Evolutionary conservation across 1,139 yeast species (phyloP).

Genomic region (Yamadazyma friedrichii): DNA sequence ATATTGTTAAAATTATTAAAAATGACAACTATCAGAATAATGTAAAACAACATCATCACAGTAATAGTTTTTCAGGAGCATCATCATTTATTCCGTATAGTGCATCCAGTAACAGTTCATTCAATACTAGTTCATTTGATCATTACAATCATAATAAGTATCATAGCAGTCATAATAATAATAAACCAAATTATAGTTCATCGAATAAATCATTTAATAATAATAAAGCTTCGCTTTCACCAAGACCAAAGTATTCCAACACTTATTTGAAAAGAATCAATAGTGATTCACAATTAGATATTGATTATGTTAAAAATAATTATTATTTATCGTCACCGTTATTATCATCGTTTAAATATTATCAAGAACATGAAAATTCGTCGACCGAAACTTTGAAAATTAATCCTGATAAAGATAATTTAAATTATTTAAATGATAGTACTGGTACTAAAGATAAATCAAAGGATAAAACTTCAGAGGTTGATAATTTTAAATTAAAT

Average conservation of each 20-base stretch:
- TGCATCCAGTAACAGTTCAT: background rate
- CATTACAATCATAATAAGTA: background rate
- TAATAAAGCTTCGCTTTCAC: slow-evolving; percentile 5
- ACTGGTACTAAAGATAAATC: background rate
- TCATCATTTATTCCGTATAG: background rate
- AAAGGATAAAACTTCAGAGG: background rate
- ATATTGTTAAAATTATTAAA: slow-evolving; percentile 30
- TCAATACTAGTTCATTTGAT: background rate
- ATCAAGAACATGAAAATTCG: slow-evolving; percentile 7
- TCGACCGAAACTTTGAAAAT: slow-evolving; percentile 8
- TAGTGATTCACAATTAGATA: slow-evolving; percentile 25
- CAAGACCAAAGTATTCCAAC: slow-evolving; percentile 40
- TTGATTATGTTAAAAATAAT: slow-evolving; percentile 37
- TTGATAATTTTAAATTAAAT: slow-evolving; percentile 4
- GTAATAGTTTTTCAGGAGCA: slow-evolving; percentile 2
- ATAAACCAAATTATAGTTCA: background rate
- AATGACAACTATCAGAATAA: slow-evolving; percentile 6
- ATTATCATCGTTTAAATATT: slow-evolving; percentile 19
- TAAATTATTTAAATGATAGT: slow-evolving; percentile 11
- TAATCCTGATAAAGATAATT: background rate
- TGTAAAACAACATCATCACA: background rate
- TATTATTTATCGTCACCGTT: slow-evolving; percentile 42
- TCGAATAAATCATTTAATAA: slow-evolving; percentile 9
- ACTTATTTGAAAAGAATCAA: slow-evolving; percentile 36
- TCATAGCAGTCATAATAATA: background rate